Base-by-base conservation (phyloP, 805 yeast genomes). In the Metschnikowia amazonensis region DNA sequence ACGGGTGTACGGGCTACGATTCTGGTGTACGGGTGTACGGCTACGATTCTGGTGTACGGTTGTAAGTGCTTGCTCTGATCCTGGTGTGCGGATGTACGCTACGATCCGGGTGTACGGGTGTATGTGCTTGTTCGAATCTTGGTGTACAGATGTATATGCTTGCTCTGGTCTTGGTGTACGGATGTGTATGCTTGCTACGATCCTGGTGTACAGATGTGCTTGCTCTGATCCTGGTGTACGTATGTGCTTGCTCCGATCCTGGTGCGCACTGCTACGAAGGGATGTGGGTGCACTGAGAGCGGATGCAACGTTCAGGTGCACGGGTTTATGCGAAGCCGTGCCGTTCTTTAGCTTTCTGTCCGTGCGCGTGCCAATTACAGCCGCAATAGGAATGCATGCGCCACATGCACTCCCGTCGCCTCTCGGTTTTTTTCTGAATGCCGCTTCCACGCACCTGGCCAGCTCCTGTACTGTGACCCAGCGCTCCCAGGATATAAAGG, bases 391-490 rank as follows among this genome's bases (percentile, higher is more conserved):
- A 36, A 18, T n/a, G 33, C 33, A 23, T 14, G n/a, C n/a, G 7
- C 18, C n/a, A 25, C n/a, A 27, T 37, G 32, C 41, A 37, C 33
- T 28, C 25, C 32, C 25, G 11, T 35, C 10, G 40, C 40, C 41
- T 28, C 32, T 37, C 41, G 41, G 18, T 18, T 27, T 27, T 21
- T 27, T 29, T 14, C 23, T 23, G 44, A 25, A 31, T 30, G 28
- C 24, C 45, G 34, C 35, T 31, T 39, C 42, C 36, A 39, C 34
- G 42, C 35, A 29, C 28, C 23, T 39, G 25, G 42, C 42, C 34
- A 30, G 42, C 42, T 30, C 42, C 42, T 39, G 42, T 39, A 39
- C 36, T 39, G 42, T 14, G 21, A n/a, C 27, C 10, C n/a, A 18
- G 25, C 29, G 31, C 23, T 20, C n/a, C 33, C 23, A 21, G 29